phyloP scores from a whole-genome alignment of 225 moss, liverwort and hornwort genomes.

The Bryum argenteum region DNA sequence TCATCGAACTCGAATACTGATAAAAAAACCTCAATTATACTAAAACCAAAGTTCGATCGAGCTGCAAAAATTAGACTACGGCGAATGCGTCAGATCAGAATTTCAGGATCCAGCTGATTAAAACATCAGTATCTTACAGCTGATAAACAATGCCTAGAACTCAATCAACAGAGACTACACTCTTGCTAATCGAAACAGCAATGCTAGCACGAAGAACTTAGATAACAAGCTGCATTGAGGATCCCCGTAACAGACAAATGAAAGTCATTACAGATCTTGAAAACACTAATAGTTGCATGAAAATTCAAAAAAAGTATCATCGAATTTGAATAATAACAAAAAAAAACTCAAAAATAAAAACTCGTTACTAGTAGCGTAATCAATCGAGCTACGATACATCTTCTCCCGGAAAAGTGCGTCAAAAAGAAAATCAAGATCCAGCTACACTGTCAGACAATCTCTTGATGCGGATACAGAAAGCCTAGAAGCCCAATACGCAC shows the following conservation, averaged over 20 bases:
- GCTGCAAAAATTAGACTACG: neutral
- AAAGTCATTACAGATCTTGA: constrained; percentile 4
- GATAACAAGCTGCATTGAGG: neutral
- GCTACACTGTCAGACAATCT: neutral
- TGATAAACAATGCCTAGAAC: too few relatives aligned
- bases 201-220: neutral
- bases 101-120: neutral
- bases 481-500: neutral
- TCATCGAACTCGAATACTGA: neutral
- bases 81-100: neutral
- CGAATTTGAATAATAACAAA: neutral
- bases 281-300: neutral
- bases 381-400: neutral
- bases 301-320: neutral
- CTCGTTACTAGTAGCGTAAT: neutral
- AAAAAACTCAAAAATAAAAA: neutral
- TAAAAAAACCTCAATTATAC: neutral
- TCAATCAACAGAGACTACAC: too few relatives aligned
- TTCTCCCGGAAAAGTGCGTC: neutral
- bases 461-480: too few relatives aligned
- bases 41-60: neutral
- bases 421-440: neutral
- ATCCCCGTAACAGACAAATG: neutral
- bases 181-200: too few relatives aligned
- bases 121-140: neutral